Conservation (phyloP, 768 basidiomycete species). For the Pleurotus djamor region DNA sequence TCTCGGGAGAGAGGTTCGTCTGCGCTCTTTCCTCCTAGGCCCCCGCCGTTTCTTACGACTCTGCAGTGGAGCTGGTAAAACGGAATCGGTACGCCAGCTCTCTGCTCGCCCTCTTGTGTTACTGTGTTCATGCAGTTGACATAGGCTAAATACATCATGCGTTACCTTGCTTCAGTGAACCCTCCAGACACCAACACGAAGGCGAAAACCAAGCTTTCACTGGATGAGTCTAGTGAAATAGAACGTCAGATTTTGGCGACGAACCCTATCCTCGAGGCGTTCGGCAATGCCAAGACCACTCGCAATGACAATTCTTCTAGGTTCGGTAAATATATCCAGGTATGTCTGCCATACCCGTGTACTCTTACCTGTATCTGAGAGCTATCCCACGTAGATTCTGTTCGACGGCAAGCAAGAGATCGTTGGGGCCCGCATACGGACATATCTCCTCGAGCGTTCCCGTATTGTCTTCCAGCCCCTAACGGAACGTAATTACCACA, state of each 20-base stretch:
- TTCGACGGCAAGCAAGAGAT: conserved; percentile 97
- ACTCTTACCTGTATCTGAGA: conserved; percentile 5
- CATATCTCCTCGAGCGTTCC: conserved; percentile 96
- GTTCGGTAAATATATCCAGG: conserved; percentile 99
- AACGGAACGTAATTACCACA: conserved; percentile 98
- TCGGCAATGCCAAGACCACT: conserved; percentile 99
- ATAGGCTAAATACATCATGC: conserved; percentile 98
- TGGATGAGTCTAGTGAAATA: conserved; percentile 91
- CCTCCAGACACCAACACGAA: conserved; percentile 65
- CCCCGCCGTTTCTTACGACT: conserved; percentile 12
- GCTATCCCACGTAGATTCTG: conserved; percentile 66
- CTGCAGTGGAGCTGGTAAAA: conserved; percentile 97
- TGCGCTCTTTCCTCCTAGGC: conserved; percentile 7
- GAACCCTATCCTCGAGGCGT: conserved; percentile 99
- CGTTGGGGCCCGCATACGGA: conserved; percentile 97
- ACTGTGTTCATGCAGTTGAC: conserved; percentile 6
- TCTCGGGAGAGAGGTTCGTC: conserved; percentile 91
- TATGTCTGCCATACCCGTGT: conserved; percentile 26
- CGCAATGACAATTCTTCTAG: conserved; percentile 99
- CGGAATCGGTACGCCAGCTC: conserved; percentile 74
- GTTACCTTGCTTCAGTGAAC: conserved; percentile 97
- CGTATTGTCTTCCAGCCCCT: conserved; percentile 96
- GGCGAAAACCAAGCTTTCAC: conserved; percentile 64
- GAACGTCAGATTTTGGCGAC: conserved; percentile 97
- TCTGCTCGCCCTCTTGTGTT: background rate